Evolutionary conservation across 108 stramenopile genomes (phyloP), one percentile per base, ranked within the genome.

Genomic region (Conticribra guillardii): DNA sequence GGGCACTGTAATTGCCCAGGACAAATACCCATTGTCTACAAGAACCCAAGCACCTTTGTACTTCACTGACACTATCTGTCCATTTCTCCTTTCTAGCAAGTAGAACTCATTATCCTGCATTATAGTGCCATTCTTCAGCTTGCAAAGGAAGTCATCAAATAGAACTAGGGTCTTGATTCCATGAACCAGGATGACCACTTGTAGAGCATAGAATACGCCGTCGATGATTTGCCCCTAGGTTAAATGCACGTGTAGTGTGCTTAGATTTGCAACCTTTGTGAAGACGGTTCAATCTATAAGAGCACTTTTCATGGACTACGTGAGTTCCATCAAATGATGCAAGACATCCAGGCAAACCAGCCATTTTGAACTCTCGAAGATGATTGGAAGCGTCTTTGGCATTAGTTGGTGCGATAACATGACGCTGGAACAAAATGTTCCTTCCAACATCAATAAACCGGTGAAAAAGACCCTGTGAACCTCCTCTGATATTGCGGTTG

Each of bases 171-270:
- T 61, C 23, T 71, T 71, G 41, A 26, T 65, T 65, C 31, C 50
- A 52, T 23, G 32, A 37, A 0, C 64, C 64, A 21, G 52, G 52
- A 22, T 65, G 30, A 41, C 37, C 37, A 41, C 8, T 9, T 41
- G 59, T 91, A 34, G 52, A 64, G 8, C 37, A 47, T 23, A 72
- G 26, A 46, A 72, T 72, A 15, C 37, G 52, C 1, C 61, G 4
- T 9, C 62, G 33, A 60, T 72, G 61, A 44, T 55, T 72, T 3
- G 41, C 62, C 4, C 26, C n/a, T 1, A 72, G 53, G 31, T 72
- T 72, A 34, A 22, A 72, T 28, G 71, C 44, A 3, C 58, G 3
- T 33, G 69, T 31, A n/a, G 69, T 4, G 11, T 60, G 8, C n/a
- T 60, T 60, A 24, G 48, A 33, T 41, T 60, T 60, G 30, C n/a